Conservation (phyloP, 164 flowering plant species). For the Aristolochia fimbriata region DNA sequence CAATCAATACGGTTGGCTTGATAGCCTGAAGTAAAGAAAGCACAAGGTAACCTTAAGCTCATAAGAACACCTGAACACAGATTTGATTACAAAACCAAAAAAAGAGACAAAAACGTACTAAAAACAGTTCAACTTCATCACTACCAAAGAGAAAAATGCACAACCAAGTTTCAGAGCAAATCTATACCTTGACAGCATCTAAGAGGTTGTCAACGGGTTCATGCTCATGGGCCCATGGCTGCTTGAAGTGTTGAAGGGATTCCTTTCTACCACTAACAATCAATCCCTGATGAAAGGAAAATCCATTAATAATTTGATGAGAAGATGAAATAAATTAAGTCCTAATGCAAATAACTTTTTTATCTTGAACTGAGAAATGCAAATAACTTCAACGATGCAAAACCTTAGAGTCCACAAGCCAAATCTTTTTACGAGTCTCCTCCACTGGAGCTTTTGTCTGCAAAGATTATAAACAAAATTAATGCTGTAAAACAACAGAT, state of each 20-base stretch:
- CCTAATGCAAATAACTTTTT: neutral
- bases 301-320: neutral
- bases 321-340: neutral
- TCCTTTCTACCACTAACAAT: conserved; percentile 74
- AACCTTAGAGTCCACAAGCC: conserved; percentile 97
- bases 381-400: conserved; percentile 1
- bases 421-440: conserved; percentile 76
- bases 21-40: conserved; percentile 32
- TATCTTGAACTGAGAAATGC: too few species aligned
- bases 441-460: conserved; percentile 70
- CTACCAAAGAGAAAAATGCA: too few species aligned
- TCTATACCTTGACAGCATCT: conserved; percentile 71
- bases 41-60: neutral
- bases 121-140: too few species aligned
- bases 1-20: conserved; percentile 81
- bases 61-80: too few species aligned
- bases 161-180: too few species aligned
- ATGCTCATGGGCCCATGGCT: conserved; percentile 98
- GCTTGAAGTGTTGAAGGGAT: conserved; percentile 89
- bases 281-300: conserved; percentile 49
- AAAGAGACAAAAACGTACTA: too few species aligned
- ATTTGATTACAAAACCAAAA: too few species aligned
- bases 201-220: conserved; percentile 60
- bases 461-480: conserved; percentile 4
- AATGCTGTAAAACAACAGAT: neutral